phyloP scores from a whole-genome alignment of 768 basidiomycete species.

The Lentinula guzmanii region DNA sequence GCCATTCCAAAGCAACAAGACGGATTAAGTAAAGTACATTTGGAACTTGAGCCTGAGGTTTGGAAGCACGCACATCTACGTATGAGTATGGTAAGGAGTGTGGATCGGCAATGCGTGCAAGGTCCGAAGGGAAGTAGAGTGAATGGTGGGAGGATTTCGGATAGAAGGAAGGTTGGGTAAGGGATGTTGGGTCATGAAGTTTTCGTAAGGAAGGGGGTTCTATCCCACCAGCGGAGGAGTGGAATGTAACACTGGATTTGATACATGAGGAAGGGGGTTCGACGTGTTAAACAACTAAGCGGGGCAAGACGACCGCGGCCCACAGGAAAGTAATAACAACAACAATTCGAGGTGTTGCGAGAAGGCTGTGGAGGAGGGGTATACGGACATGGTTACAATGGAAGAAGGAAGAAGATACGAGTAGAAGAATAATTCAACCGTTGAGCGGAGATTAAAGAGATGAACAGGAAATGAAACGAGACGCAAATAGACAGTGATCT shows the following conservation, averaged over 20 bases:
- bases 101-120: background rate
- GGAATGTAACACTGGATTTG: background rate
- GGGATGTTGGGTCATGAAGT: background rate
- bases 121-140: background rate
- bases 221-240: background rate
- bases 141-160: background rate
- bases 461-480: background rate
- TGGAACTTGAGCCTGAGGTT: background rate
- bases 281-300: background rate
- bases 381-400: slow-evolving; percentile 1
- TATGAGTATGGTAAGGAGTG: background rate
- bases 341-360: background rate
- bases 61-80: background rate
- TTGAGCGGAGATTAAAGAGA: background rate
- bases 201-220: background rate
- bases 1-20: background rate
- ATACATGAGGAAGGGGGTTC: background rate
- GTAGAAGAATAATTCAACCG: no score
- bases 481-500: background rate
- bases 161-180: background rate
- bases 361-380: background rate
- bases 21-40: background rate
- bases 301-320: background rate
- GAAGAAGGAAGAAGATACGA: background rate
- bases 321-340: background rate